phyloP scores from a whole-genome alignment of 2,329 filamentous ascomycete species.

The Pseudocercospora fuligena region DNA sequence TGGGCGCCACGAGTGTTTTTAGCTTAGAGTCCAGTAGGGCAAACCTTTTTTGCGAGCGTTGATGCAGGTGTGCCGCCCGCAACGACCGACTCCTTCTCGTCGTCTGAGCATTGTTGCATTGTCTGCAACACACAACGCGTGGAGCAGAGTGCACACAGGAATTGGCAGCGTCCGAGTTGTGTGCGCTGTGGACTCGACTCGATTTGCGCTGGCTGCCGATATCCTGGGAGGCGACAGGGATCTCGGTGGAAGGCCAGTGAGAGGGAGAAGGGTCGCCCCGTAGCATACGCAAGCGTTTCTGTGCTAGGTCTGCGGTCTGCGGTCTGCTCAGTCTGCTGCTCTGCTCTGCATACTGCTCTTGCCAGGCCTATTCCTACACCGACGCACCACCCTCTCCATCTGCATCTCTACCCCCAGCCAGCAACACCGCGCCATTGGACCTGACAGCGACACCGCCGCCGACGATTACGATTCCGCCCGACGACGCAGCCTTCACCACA shows the following conservation, averaged over 20 bases:
- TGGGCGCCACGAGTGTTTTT: background rate
- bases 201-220: background rate
- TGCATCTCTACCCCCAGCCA: background rate
- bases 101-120: background rate
- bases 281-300: background rate
- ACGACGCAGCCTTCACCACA: background rate
- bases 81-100: background rate
- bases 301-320: background rate
- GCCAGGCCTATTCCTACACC: background rate
- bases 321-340: background rate
- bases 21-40: background rate
- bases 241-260: background rate
- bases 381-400: background rate
- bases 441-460: background rate
- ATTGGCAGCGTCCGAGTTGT: background rate
- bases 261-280: slow-evolving; percentile 5
- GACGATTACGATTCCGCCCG: background rate
- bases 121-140: background rate
- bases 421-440: background rate
- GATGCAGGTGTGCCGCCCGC: slow-evolving; percentile 1
- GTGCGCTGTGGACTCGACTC: background rate
- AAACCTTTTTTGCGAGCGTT: background rate
- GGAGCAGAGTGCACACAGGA: background rate
- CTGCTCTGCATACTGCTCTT: background rate
- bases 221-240: background rate